Conservation (phyloP, 176 grass and related monocot species). For the Bolboschoenus planiculmis region DNA sequence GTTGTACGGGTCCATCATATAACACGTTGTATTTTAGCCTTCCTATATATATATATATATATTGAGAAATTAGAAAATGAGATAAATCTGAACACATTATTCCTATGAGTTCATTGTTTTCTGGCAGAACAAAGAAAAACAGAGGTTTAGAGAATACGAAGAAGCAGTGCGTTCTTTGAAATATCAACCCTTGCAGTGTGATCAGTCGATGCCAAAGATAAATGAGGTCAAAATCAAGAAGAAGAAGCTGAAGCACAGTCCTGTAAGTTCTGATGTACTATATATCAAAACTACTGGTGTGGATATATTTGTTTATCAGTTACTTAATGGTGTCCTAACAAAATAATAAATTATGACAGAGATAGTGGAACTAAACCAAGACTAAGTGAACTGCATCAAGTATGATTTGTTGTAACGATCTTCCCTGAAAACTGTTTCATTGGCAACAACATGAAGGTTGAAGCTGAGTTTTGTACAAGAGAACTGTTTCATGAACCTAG, state of each 20-base stretch:
- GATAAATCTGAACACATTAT: constrained; percentile 19
- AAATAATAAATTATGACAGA: constrained; percentile 2
- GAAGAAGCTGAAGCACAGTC: constrained; percentile 46
- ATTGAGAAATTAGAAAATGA: not conserved
- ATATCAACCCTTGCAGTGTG: constrained; percentile 56
- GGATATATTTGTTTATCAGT: not conserved
- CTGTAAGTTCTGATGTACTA: not conserved
- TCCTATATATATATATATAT: too few relatives aligned
- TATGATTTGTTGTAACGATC: not conserved
- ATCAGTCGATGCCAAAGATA: constrained; percentile 5
- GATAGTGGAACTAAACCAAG: not conserved
- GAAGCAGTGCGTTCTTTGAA: constrained; percentile 56
- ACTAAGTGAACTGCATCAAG: not conserved
- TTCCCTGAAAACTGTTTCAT: not conserved
- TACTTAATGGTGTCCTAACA: not conserved
- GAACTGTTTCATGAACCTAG: not conserved
- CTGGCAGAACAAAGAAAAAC: constrained; percentile 64
- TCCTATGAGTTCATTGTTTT: constrained; percentile 24
- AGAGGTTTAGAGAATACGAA: constrained; percentile 46
- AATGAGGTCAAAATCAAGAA: constrained; percentile 32
- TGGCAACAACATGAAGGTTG: not conserved
- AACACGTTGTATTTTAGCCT: too few relatives aligned
- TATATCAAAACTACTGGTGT: not conserved
- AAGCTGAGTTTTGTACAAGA: not conserved
- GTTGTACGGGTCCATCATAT: too few relatives aligned